phyloP scores from a whole-genome alignment of 306 rosid species.

The Citrullus amarus region DNA sequence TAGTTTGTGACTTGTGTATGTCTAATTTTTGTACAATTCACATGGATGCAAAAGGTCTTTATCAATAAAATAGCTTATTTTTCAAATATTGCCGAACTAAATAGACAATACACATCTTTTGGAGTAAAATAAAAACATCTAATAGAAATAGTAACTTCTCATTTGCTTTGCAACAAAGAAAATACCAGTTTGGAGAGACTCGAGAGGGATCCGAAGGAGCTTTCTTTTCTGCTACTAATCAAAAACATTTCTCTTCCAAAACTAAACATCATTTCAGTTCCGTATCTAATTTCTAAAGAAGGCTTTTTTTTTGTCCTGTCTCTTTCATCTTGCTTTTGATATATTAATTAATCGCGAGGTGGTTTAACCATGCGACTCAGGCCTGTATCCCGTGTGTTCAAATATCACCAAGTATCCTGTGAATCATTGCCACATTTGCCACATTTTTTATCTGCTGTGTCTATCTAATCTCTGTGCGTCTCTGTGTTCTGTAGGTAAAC shows the following conservation, averaged over 20 bases:
- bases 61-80: background rate
- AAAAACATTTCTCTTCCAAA: no score
- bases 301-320: background rate
- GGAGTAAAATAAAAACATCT: no score
- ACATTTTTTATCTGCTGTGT: background rate
- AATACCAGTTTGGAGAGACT: no score
- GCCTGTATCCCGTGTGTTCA: background rate
- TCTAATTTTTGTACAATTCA: background rate
- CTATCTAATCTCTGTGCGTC: background rate
- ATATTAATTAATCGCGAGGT: background rate
- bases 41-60: background rate
- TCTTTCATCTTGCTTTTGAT: background rate
- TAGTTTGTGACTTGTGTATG: background rate
- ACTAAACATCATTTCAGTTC: background rate
- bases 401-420: background rate
- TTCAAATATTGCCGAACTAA: background rate
- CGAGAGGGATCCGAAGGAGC: no score
- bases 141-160: no score
- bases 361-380: background rate
- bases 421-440: background rate
- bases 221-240: no score
- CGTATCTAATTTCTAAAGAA: background rate
- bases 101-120: no score
- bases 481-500: constrained; percentile 39
- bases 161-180: no score